Evolutionary conservation across 768 basidiomycete species (phyloP).

Genomic region (Termitomyces sp.): DNA sequence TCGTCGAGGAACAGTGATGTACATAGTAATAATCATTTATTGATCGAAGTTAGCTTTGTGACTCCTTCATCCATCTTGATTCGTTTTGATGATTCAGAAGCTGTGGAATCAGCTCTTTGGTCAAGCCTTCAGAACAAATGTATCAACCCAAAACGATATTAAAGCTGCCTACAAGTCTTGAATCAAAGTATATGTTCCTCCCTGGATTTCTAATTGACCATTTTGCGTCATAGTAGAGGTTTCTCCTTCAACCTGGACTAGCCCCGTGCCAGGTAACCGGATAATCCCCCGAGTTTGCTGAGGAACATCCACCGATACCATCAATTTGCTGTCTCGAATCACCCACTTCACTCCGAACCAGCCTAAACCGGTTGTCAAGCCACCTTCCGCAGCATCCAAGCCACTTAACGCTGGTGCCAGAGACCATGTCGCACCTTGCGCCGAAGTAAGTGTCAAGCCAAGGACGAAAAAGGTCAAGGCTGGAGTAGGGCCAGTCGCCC

Average conservation of each 20-base stretch:
- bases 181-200: constrained; percentile 9
- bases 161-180: constrained; percentile 4
- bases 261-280: constrained; percentile 20
- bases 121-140: no score
- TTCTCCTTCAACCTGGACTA: constrained; percentile 15
- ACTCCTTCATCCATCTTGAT: no score
- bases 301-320: constrained; percentile 19
- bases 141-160: no score
- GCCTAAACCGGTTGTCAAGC: constrained; percentile 39
- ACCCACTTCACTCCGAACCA: constrained; percentile 40
- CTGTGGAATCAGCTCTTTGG: no score
- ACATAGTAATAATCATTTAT: no score
- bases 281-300: constrained; percentile 20
- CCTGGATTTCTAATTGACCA: constrained; percentile 5
- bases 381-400: constrained; percentile 34
- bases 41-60: no score
- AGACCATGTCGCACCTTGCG: constrained; percentile 35
- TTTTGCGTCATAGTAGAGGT: background rate
- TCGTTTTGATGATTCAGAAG: no score
- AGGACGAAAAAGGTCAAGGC: constrained; percentile 43
- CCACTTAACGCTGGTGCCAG: constrained; percentile 39
- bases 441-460: constrained; percentile 35
- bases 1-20: no score
- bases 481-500: constrained; percentile 44
- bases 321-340: constrained; percentile 11